Evolutionary conservation across 306 rosid genomes (phyloP), one percentile per base, ranked within the genome.

Genomic region (Quillaja saponaria): DNA sequence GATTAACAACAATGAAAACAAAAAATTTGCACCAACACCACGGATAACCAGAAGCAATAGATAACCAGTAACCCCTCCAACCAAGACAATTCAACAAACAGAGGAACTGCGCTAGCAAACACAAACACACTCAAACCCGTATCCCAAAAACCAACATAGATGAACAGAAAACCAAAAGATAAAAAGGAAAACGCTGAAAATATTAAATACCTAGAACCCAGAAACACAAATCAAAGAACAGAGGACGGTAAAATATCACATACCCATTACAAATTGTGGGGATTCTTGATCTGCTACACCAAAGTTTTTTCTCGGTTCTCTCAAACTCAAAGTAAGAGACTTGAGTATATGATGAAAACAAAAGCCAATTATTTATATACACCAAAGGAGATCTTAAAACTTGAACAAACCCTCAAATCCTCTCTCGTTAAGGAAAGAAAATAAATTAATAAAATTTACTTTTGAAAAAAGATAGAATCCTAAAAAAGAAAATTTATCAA

Each of bases 261-360:
- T 77, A 86, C 95, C 89, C 95, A 78, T 84, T 75, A 35, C 44
- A 63, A 74, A 49, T 82, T 37, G 47, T 21, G 78, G 74, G 69
- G 56, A 84, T 41, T 78, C 28, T 69, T 63, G 78, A 71, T 77
- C 76, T 64, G 63, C 61, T 14, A 49, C 51, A 45, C 60, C 69
- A 66, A 62, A 81, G 28, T 34, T 45, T 31, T 45, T 37, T 71
- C 68, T 50, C 34, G 80, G 69, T 76, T 74, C 75, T 71, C 61
- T 56, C 64, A 68, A 71, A 16, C 61, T 56, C 64, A 68, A 71
- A 16, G 49, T 59, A 58, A 18, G 72, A 54, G 66, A 41, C 37
- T 73, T 54, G 34, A 38, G 62, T 67, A 70, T 42, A 45, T 6
- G 41, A 47, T 41, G 6, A 16, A 31, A 71, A 66, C 35, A 55